Evolutionary conservation across 371 early-diverging fungal genomes (phyloP), one percentile per base, ranked within the genome.

Genomic region (Mortierella sp.): DNA sequence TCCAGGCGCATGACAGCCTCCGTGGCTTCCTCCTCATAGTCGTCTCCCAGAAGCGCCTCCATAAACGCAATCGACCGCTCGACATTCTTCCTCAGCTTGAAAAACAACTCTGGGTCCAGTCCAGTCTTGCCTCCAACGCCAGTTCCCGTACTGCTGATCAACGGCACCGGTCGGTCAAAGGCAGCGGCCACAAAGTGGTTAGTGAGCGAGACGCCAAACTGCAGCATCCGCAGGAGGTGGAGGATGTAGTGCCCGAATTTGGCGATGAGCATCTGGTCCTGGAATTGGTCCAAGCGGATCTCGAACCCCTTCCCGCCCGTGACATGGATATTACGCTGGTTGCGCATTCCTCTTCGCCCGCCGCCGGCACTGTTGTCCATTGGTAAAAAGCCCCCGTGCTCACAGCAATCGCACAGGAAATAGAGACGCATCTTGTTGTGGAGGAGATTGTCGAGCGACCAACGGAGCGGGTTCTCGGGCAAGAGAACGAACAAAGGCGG

Each of bases 351-450:
- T 6, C 53, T 11, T 22, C 41, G 64, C 53, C 29, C 40, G 4
- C 22, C 31, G 34, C 39, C 7, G 22, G 24, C 16, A 0, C 43
- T 24, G 14, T 74, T 39, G 41, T 19, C 37, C 22, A 34, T 64
- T 2, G n/a, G 22, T 19, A 37, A 19, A 44, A 10, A 44, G 0
- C 61, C 44, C 14, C 76, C 73, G 31, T 76, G 76, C 40, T 69
- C 64, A 26, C 81, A 80, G 63, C 77, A 74, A 40, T 77, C 72
- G 53, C 83, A 82, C 9, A 82, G 40, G n/a, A 82, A 82, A 40
- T 82, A 50, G 14, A 82, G 75, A 8, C 78, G 72, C 72, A 82
- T 78, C 50, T 77, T 77, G 63, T 82, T 82, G 52, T 82, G 83
- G 8, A 82, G 66, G 13, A 82, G 69, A 47, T 78, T 74, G 40